Evolutionary conservation across 2,329 filamentous ascomycete species (phyloP), one percentile per base, ranked within the genome.

Genomic region (Leptographium lundbergii): DNA sequence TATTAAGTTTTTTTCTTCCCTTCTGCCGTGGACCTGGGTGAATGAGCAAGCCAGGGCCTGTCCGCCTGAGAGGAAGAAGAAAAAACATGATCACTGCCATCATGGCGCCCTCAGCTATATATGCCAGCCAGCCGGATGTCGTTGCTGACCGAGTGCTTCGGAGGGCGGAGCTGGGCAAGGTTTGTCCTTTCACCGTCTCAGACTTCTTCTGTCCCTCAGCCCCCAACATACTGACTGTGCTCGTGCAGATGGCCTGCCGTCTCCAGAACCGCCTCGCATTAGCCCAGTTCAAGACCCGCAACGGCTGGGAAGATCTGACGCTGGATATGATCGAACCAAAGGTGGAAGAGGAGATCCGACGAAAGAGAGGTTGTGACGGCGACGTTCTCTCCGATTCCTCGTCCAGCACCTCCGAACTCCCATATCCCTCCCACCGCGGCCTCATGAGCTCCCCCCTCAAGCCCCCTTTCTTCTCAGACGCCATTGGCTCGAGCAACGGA

Each of bases 211-310:
- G 47, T 42, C 36, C 17, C 36, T n/a, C 36, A 17, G 19, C n/a
- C 25, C 25, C 48, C 24, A 47, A 51, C 39, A 6, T 24, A 6
- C 32, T 39, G 45, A 24, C n/a, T 60, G 32, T 45, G 54, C 54
- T 57, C 54, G 39, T 48, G 39, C 57, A 97, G 94, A 95, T 99
- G 77, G 94, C 91, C 67, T 82, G 92, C 70, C 88, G 88, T 68
- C 79, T 99, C 59, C 91, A 97, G 75, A 91, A 95, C 76, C 89
- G 92, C 63, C 84, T 99, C 61, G 92, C 94, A 61, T 84, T 97
- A 64, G 94, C 94, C 70, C 94, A 95, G 73, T 94, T 96, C 81
- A 97, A 97, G 76, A 91, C 94, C 65, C 91, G 95, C 74, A 88
- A 95, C 75, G 91, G 91, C 70, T 95, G 91, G 86, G 88, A 96